Evolutionary conservation across 148 eudicot genomes (phyloP), one percentile per base, ranked within the genome.

Genomic region (Vaccinium corymbosum): DNA sequence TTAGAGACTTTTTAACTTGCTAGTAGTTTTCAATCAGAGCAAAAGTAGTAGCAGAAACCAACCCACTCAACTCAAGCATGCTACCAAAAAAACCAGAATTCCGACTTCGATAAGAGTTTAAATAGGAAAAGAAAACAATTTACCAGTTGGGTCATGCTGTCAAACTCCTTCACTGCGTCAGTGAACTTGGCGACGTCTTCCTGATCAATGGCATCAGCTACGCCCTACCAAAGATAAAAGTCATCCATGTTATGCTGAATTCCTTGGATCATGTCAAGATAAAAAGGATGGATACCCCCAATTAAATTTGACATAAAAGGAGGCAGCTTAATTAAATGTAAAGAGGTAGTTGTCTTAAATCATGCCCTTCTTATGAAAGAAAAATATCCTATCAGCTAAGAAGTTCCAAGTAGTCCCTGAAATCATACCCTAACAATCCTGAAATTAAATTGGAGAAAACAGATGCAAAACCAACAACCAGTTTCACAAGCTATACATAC

Each of bases 121-220:
- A 59, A 42, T 1, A n/a, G 19, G 22, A 73, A 76, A 8, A 42
- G 48, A 75, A 83, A 75, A 11, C 53, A 48, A 78, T 19, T 86
- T 89, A 91, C 94, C 92, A 91, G 88, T 74, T 86, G 89, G 71
- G 90, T 90, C 91, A 90, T 90, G 90, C 91, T 88, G 81, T 91
- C 91, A 62, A 81, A 91, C 83, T 89, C 89, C 86, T 88, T 90
- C 72, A 91, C 86, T 81, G 88, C 92, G 76, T 83, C 86, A 73
- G 90, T 89, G 70, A 88, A 90, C 84, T 87, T 89, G 14, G 78
- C 88, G 46, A 92, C 68, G 82, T 92, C 93, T 86, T 89, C 93
- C 81, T 90, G 89, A 86, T 92, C 93, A 80, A 90, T 49, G 76
- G 94, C 91, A 85, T 91, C 87, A 81, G 93, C 93, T 87, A 92